Percentiles rank a stretch among this genome's conserved stretches.
phyloP scores from a whole-genome alignment of 305 asterid species.

The Rubia tinctorum region DNA sequence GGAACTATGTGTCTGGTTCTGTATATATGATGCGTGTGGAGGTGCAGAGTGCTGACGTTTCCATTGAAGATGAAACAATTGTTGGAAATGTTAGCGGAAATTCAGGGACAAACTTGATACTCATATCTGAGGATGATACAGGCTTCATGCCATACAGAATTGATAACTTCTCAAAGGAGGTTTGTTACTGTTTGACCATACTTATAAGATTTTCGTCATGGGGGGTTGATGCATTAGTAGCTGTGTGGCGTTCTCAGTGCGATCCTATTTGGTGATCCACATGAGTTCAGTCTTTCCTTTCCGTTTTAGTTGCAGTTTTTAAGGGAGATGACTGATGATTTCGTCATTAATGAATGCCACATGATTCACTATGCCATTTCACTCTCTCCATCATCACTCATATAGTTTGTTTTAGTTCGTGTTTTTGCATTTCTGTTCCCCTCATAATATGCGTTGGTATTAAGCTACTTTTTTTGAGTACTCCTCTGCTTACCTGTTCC shows the following conservation, averaged over 20 bases:
- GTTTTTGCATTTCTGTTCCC: neutral
- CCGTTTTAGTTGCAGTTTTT: neutral
- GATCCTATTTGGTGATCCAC: neutral
- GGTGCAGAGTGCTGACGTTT: constrained; percentile 93
- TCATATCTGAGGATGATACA: constrained; percentile 83
- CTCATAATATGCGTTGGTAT: neutral
- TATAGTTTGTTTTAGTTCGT: neutral
- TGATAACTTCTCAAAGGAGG: constrained; percentile 98
- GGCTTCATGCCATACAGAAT: constrained; percentile 99
- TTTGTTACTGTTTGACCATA: constrained; percentile 31
- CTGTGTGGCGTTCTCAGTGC: neutral
- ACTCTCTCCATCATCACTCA: neutral
- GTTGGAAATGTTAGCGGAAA: constrained; percentile 86
- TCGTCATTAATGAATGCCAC: neutral
- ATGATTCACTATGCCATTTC: neutral
- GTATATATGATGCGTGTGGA: constrained; percentile 90
- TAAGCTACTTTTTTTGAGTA: neutral
- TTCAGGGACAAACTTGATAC: constrained; percentile 88
- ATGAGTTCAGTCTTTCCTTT: neutral
- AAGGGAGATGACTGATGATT: neutral
- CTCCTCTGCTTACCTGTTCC: neutral
- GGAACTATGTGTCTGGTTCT: constrained; percentile 68
- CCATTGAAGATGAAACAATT: constrained; percentile 66
- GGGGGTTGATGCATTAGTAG: neutral
- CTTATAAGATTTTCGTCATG: neutral